Conservation (phyloP, 129 eudicot genomes). For the Flaveria ramosissima region DNA sequence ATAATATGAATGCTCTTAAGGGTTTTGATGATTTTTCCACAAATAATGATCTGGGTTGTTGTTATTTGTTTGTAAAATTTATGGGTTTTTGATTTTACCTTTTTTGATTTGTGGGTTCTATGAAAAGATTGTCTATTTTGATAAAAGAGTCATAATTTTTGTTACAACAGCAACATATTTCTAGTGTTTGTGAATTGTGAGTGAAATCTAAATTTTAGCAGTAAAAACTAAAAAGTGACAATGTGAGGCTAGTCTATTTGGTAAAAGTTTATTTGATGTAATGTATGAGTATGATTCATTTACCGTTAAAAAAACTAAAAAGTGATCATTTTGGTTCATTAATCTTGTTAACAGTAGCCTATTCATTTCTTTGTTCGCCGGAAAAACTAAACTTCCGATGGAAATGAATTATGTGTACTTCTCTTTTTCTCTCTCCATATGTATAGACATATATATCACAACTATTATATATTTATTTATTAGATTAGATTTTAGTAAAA, state of each 20-base stretch:
- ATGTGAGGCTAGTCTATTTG: too few species aligned
- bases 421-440: too few species aligned
- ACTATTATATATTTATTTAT: too few species aligned
- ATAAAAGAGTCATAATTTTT: not conserved
- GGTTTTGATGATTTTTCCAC: conserved; percentile 11
- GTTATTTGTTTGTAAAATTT: conserved; percentile 11
- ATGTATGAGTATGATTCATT: too few species aligned
- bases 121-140: not conserved
- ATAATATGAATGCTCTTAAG: conserved; percentile 12
- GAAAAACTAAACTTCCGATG: conserved; percentile 9
- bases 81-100: conserved; percentile 16
- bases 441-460: too few species aligned
- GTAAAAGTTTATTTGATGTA: too few species aligned
- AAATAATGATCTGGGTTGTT: conserved; percentile 18
- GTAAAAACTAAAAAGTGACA: too few species aligned
- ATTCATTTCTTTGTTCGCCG: not conserved
- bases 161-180: not conserved
- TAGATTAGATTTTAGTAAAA: too few species aligned
- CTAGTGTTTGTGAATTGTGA: not conserved
- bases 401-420: not conserved
- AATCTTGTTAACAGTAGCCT: not conserved
- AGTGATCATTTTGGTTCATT: not conserved
- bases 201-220: not conserved
- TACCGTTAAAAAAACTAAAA: too few species aligned
- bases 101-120: conserved; percentile 15